Conservation (phyloP, 2,329 filamentous ascomycete species). For the Fusarium keratoplasticum region DNA sequence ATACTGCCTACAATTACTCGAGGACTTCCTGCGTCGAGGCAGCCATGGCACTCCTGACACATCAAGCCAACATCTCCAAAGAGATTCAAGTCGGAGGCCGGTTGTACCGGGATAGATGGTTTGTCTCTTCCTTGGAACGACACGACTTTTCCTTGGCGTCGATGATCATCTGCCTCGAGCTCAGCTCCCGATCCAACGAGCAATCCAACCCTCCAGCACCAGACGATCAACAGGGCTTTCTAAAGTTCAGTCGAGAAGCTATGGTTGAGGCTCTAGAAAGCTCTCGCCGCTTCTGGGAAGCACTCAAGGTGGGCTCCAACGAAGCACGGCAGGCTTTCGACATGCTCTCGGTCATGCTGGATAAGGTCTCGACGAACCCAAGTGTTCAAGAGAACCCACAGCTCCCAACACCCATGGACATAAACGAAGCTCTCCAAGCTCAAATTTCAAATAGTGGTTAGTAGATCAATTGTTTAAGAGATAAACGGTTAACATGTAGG, state of each 20-base stretch:
- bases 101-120: slow-evolving; percentile 25
- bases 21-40: slow-evolving; percentile 22
- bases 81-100: slow-evolving; percentile 31
- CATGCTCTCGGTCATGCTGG: slow-evolving; percentile 30
- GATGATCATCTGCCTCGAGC: slow-evolving; percentile 33
- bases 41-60: slow-evolving; percentile 15
- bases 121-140: slow-evolving; percentile 21
- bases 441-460: not conserved
- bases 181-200: slow-evolving; percentile 4
- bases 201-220: not conserved
- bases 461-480: not conserved
- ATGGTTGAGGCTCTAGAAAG: slow-evolving; percentile 23
- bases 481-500: not conserved
- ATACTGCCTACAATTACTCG: slow-evolving; percentile 28
- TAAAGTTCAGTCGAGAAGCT: not conserved
- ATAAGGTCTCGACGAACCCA: not conserved
- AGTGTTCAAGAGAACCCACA: not conserved
- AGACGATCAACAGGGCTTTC: not conserved
- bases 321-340: slow-evolving; percentile 28
- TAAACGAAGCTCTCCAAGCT: not conserved
- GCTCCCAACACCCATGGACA: not conserved
- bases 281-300: slow-evolving; percentile 26
- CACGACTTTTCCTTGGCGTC: slow-evolving; percentile 36
- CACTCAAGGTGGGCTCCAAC: slow-evolving; percentile 12
- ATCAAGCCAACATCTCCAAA: slow-evolving; percentile 27